Evolutionary conservation across 768 basidiomycete genomes (phyloP).

Genomic region (Pluteus cervinus): DNA sequence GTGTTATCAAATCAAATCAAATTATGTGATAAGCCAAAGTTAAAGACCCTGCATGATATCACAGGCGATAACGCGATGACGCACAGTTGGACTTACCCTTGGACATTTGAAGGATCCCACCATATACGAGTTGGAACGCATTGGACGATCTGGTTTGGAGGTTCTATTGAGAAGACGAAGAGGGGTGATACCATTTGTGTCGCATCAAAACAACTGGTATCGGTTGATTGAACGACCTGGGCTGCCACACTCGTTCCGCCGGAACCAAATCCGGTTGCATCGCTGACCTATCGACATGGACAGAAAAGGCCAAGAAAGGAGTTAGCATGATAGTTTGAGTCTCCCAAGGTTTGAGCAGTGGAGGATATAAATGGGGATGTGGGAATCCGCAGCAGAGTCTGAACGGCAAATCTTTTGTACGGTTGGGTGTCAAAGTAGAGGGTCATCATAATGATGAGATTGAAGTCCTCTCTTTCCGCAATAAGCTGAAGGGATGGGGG

Average conservation of each 20-base stretch:
- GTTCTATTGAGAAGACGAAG: conserved; percentile 58
- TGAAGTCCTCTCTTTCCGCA: no score
- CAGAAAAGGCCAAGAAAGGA: conserved; percentile 3
- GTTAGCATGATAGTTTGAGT: conserved; percentile 1
- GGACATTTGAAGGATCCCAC: conserved; percentile 48
- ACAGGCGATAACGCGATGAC: not conserved
- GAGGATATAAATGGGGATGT: conserved; percentile 1
- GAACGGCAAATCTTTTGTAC: not conserved
- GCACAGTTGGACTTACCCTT: conserved; percentile 37
- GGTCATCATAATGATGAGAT: no score
- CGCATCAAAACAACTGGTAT: conserved; percentile 57
- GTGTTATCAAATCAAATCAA: not conserved
- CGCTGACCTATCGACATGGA: conserved; percentile 24
- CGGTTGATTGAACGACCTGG: conserved; percentile 42
- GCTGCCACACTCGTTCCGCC: conserved; percentile 73
- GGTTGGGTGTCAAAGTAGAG: no score
- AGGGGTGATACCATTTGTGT: conserved; percentile 37
- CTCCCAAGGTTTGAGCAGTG: no score
- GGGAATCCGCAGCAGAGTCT: conserved; percentile 1
- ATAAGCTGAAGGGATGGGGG: no score
- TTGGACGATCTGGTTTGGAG: conserved; percentile 59
- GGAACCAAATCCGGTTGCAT: conserved; percentile 45
- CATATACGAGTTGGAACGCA: conserved; percentile 59
- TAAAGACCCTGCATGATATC: conserved; percentile 1
- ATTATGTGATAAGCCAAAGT: not conserved